Evolutionary conservation across 2,329 filamentous ascomycete species (phyloP), one percentile per base, ranked within the genome.

Genomic region (Fusarium euwallaceae): DNA sequence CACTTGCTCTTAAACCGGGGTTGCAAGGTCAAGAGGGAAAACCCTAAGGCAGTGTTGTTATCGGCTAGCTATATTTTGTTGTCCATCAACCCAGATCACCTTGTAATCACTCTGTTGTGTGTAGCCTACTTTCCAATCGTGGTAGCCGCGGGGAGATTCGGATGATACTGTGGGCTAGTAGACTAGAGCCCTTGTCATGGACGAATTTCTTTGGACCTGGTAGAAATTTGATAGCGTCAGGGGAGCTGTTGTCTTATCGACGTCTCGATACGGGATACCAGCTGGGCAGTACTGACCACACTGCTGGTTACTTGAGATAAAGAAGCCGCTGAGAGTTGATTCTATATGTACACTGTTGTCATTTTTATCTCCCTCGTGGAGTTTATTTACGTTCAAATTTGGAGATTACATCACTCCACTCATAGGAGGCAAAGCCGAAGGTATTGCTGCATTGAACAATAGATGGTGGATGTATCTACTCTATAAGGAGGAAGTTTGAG

Each of bases 1-100:
- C 55, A 75, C 72, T 4, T 79, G 78, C 24, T 55, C 48, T 20
- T 55, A 55, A 55, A 2, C n/a, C 6, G n/a, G 6, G 48, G 41
- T 45, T 45, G 1, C 4, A 45, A 22, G 12, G 4, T 12, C 4
- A 45, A 22, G 4, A 22, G 12, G 41, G 41, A 12, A 8, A 24
- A 8, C 1, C 8, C 1, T 4, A 16, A 4, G 37, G 20, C 7
- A 16, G 4, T 45, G 41, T 22, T 45, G 41, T 45, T 12, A 24
- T 45, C 12, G 41, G 6, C 12, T 45, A 24, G 20, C 20, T 7
- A 45, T 24, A 3, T 24, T 41, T 8, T 45, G 12, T 45, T 12
- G 2, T 20, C 41, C 20, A 45, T 9, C 41, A 45, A 45, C 41
- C 14, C 20, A 24, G 4, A 22, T 45, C 6, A 24, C 20, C 41